phyloP scores from a whole-genome alignment of 768 basidiomycete species.

The Xerocomellus dryophilus region DNA sequence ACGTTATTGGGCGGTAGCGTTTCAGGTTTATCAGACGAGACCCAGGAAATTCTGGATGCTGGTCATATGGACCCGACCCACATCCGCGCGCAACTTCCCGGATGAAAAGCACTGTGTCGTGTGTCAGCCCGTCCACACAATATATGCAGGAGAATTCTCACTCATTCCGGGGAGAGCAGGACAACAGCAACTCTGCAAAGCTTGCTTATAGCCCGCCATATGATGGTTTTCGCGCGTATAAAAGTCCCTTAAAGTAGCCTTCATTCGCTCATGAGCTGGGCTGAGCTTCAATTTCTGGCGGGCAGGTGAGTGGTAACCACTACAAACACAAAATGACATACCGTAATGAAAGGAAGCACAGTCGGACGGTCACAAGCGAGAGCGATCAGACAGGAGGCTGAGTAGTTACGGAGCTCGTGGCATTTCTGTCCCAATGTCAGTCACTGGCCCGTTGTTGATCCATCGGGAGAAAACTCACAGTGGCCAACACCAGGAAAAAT shows the following conservation, averaged over 20 bases:
- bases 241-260: conserved; percentile 16
- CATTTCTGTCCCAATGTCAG: conserved; percentile 37
- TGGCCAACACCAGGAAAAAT: conserved; percentile 47
- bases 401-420: conserved; percentile 45
- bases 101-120: conserved; percentile 29
- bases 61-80: conserved; percentile 28
- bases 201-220: conserved; percentile 31
- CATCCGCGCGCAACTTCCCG: conserved; percentile 33
- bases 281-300: conserved; percentile 27
- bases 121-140: conserved; percentile 1
- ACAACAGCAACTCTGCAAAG: conserved; percentile 27
- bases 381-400: conserved; percentile 40
- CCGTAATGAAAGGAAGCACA: conserved; percentile 33
- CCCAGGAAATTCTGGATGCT: conserved; percentile 26
- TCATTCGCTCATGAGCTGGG: conserved; percentile 22
- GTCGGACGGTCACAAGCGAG: conserved; percentile 41
- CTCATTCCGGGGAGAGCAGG: conserved; percentile 35
- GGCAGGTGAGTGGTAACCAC: neutral
- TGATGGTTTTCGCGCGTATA: conserved; percentile 27
- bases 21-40: conserved; percentile 37
- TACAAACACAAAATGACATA: conserved; percentile 2
- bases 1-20: conserved; percentile 37
- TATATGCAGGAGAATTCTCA: neutral
- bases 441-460: neutral
- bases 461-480: conserved; percentile 28